Base-by-base conservation (phyloP, 225 moss, liverwort and hornwort species). In the Marchantia polymorpha region DNA sequence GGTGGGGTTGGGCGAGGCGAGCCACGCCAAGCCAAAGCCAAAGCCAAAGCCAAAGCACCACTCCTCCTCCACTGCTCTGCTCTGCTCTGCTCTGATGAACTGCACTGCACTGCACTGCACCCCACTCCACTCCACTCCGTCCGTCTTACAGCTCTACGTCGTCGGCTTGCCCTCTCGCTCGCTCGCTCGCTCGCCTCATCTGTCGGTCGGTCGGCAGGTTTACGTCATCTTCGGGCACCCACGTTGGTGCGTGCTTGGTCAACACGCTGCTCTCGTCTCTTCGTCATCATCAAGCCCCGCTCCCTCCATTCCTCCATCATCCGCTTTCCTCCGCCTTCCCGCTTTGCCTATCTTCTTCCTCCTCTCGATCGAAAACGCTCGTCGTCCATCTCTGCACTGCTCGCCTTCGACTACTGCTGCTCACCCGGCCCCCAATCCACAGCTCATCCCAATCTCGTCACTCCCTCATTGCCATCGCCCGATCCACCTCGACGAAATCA, bases 161-260 rank as follows among this genome's bases (percentile, higher is more conserved):
- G 20, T 71, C 70, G 46, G 19, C 10, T 71, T n/a, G 48, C 39
- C 39, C 39, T 65, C 23, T n/a, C n/a, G 2, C 23, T 65, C 22
- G 16, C 23, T n/a, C n/a, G 2, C 23, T 65, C 22, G 16, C 65
- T n/a, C n/a, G 1, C 65, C 52, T 51, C 52, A 2, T 53, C 73
- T 69, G 69, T 73, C 73, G 73, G 73, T 73, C 73, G 73, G 73
- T 73, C 52, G 73, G 73, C 73, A 53, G 73, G 52, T 73, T 52
- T 53, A 73, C 73, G 73, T 73, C 73, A 73, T 73, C 47, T 50
- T 20, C 70, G 70, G 70, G 69, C 69, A 69, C 74, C 58, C 75
- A 56, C 75, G 75, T 59, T 60, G 75, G 31, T 59, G 74, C 58
- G 31, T 60, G 56, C 75, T 52, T 75, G 75, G 75, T 75, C 75